Evolutionary conservation across 2,329 filamentous ascomycete species (phyloP).

Genomic region (Fonsecaea monophora): DNA sequence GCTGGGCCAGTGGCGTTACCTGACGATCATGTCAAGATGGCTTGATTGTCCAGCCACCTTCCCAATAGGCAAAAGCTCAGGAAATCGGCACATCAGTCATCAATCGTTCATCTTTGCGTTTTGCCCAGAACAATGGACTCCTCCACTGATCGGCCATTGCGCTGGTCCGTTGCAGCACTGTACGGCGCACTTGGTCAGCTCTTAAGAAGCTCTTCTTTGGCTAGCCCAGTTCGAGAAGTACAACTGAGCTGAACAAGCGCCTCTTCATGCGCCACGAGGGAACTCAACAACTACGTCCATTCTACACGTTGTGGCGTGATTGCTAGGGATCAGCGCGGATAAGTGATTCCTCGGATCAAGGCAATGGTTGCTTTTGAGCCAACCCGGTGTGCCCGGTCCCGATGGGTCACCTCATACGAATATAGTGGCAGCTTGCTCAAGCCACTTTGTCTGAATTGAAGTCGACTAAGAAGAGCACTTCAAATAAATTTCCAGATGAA

Average conservation of each 20-base stretch:
- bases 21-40: constrained; percentile 8
- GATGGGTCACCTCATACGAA: too few relatives aligned
- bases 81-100: constrained; percentile 21
- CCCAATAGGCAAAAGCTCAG: constrained; percentile 19
- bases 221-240: background rate
- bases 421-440: background rate
- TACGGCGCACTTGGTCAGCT: background rate
- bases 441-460: background rate
- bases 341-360: background rate
- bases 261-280: background rate
- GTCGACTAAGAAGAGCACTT: background rate
- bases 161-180: background rate
- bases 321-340: background rate
- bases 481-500: background rate
- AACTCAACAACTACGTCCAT: background rate
- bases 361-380: background rate
- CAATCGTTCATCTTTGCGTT: constrained; percentile 14
- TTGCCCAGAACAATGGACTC: background rate
- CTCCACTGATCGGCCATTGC: background rate
- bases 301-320: background rate
- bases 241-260: background rate
- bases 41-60: background rate
- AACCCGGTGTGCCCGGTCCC: too few relatives aligned
- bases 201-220: background rate
- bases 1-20: constrained; percentile 6